A percentile compares a stretch with the other conserved stretches of the same genome.
These are phyloP conservation scores for Cupressus sempervirens DNA, from an alignment of 75 land plant genomes.

Conservation along the genomic window DNA sequence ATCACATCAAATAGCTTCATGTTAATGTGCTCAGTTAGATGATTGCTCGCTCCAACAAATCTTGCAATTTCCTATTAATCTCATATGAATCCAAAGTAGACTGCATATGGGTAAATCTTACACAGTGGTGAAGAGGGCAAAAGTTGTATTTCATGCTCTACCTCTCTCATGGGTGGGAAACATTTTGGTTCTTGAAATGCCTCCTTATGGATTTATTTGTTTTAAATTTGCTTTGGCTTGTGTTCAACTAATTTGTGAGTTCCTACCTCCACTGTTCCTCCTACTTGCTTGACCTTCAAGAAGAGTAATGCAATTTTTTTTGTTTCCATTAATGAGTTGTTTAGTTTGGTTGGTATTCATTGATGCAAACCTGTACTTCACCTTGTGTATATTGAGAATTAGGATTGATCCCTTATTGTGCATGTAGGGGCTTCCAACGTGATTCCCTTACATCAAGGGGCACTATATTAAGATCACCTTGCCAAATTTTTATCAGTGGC, in stretches of 20 bases:
- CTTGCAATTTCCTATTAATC: background rate
- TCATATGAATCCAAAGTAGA: background rate
- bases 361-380: background rate
- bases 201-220: background rate
- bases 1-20: background rate
- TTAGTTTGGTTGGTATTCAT: background rate
- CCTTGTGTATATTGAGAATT: background rate
- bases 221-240: background rate
- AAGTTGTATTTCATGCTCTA: background rate
- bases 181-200: background rate
- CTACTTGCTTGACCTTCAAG: background rate
- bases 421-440: background rate
- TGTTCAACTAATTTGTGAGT: background rate
- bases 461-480: background rate
- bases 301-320: background rate
- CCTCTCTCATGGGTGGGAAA: background rate
- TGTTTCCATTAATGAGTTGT: background rate
- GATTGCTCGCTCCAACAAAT: too few relatives aligned
- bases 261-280: background rate
- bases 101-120: background rate
- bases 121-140: background rate
- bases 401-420: background rate
- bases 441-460: background rate
- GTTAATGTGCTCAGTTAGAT: background rate
- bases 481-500: background rate